Conservation (phyloP, 768 basidiomycete genomes). For the Pisolithus sp. region DNA sequence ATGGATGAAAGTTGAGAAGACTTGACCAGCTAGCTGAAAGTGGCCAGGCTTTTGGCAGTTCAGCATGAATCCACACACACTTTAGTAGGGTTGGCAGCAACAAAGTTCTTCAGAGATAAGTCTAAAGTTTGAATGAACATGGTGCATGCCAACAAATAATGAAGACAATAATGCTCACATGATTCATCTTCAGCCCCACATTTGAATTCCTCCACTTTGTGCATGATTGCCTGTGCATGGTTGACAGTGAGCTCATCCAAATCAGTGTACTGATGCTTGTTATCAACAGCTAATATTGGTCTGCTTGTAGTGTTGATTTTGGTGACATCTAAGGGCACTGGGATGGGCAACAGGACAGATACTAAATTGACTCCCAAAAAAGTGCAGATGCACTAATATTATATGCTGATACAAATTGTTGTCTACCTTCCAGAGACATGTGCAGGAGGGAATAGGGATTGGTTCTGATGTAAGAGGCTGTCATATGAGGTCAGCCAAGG, state of each 20-base stretch:
- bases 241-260: slow-evolving; percentile 96
- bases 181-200: slow-evolving; percentile 81
- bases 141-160: background rate
- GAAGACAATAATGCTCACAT: slow-evolving; percentile 48
- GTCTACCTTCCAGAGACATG: slow-evolving; percentile 69
- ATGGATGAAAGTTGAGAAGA: too few species aligned
- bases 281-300: slow-evolving; percentile 65
- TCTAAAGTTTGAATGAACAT: slow-evolving; percentile 40
- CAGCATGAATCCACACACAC: slow-evolving; percentile 91
- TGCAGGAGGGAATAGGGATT: slow-evolving; percentile 23
- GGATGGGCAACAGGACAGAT: slow-evolving; percentile 7
- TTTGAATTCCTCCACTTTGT: slow-evolving; percentile 93
- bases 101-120: slow-evolving; percentile 79
- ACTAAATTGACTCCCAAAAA: background rate
- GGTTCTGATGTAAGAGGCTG: slow-evolving; percentile 3
- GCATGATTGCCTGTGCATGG: slow-evolving; percentile 90
- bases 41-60: slow-evolving; percentile 89
- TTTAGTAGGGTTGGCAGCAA: slow-evolving; percentile 91
- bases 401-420: slow-evolving; percentile 95
- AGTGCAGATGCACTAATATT: slow-evolving; percentile 50
- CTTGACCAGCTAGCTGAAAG: slow-evolving; percentile 86
- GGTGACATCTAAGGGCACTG: slow-evolving; percentile 54
- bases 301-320: slow-evolving; percentile 73
- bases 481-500: slow-evolving; percentile 15
- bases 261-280: slow-evolving; percentile 80